Evolutionary conservation across 257 asterid species (phyloP), one percentile per base, ranked within the genome.

Genomic region (Penstemon davidsonii): DNA sequence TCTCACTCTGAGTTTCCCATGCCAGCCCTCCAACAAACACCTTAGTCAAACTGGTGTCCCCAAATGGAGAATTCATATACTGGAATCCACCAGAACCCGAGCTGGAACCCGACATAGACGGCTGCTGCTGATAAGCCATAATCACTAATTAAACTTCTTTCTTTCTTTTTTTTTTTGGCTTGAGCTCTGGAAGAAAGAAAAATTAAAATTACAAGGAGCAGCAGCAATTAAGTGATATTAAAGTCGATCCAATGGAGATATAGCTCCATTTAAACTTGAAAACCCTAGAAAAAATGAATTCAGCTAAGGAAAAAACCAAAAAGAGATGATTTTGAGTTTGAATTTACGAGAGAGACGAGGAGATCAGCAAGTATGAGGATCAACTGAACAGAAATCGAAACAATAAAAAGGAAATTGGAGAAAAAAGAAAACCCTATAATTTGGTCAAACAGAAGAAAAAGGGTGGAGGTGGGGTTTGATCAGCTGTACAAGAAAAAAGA

Each of bases 1-100:
- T 92, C 72, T 89, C 96, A 75, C 97, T 92, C 68, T 86, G 95
- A 61, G 98, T 92, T 75, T 92, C 98, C 98, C 98, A 92, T 39
- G 98, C 98, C 75, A 92, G 70, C 13, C 98, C 97, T 70, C 98
- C 98, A 6, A 92, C 98, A 71, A 92, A 92, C 43, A 92, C 97
- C 87, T 92, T 92, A 12, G 96, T 92, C 70, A 78, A 86, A 76
- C 96, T 90, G 15, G 98, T 92, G 60, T 92, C 98, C 83, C 97
- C 98, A 66, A 90, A 92, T 40, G 96, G 96, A 50, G 95, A 90
- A 73, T 89, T 87, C 83, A 86, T 76, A 67, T 78, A 85, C n/a
- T 87, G 96, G 75, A 86, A 85, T 12, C 95, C 97, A 38, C 96
- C 95, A 9, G 81, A 77, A 68, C 90, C 86, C 5, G 96, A 75